Conservation (phyloP, 1,139 yeast genomes). For the Magnusiomyces suaveolens region DNA sequence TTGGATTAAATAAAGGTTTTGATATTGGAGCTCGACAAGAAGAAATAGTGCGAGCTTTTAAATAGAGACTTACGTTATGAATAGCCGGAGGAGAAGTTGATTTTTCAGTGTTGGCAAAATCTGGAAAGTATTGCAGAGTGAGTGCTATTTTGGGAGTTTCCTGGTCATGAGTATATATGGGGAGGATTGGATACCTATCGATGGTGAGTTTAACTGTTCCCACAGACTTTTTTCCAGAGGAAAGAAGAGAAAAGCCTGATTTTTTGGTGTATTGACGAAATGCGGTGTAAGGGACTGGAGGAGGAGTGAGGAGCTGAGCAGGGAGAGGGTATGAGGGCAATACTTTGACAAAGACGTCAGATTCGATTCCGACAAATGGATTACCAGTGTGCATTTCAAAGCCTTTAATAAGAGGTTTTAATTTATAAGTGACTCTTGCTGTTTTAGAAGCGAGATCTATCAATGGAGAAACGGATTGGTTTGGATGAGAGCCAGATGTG, state of each 20-base stretch:
- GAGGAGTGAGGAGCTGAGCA: neutral
- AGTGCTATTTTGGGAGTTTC: neutral
- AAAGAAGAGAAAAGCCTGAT: neutral
- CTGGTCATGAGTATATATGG: neutral
- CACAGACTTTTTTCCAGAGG: neutral
- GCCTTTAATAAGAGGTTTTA: neutral
- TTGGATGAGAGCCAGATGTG: neutral
- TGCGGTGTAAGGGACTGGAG: neutral
- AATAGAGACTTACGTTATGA: neutral
- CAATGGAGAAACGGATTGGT: neutral
- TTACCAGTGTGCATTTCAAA: neutral
- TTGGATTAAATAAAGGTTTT: neutral
- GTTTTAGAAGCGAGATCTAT: neutral
- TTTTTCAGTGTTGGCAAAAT: neutral
- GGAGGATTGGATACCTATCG: neutral
- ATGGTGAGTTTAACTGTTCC: neutral
- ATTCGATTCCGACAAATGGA: too few relatives aligned
- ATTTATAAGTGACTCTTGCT: neutral
- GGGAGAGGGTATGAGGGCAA: neutral
- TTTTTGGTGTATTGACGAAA: neutral
- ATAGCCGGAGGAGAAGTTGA: neutral
- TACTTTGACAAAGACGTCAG: neutral
- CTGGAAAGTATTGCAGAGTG: neutral
- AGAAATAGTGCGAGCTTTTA: slow-evolving; percentile 1
- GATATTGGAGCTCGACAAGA: neutral